Percentiles rank a stretch among this genome's conserved stretches.
Conservation (phyloP, 768 basidiomycete genomes). For the Coprinellus micaceus region DNA sequence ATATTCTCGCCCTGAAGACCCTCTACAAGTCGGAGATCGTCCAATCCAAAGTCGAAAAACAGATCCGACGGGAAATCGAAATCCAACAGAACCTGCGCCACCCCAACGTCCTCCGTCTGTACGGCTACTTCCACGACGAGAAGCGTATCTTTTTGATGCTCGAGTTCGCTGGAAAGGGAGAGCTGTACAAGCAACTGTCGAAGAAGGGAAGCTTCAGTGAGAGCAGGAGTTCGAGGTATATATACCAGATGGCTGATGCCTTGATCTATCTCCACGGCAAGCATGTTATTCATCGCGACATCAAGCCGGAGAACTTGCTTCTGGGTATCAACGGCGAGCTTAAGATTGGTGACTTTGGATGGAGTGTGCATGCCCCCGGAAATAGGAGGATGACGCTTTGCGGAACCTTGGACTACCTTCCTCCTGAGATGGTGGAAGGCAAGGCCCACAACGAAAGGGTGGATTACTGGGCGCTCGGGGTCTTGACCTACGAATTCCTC, state of each 20-base stretch:
- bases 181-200: constrained; percentile 92
- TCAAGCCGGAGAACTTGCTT: constrained; percentile 97
- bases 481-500: constrained; percentile 94
- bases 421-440: constrained; percentile 97
- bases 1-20: constrained; percentile 95
- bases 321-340: constrained; percentile 93
- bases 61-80: constrained; percentile 95
- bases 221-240: constrained; percentile 82
- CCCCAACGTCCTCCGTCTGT: constrained; percentile 89
- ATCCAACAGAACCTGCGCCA: constrained; percentile 96
- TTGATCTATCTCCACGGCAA: constrained; percentile 88
- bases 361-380: constrained; percentile 95
- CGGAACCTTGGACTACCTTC: constrained; percentile 94
- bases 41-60: constrained; percentile 88
- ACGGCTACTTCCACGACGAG: constrained; percentile 97
- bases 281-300: constrained; percentile 98
- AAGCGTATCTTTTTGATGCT: constrained; percentile 98
- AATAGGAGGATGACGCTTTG: constrained; percentile 88
- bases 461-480: constrained; percentile 95
- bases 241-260: constrained; percentile 98
- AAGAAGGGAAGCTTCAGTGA: constrained; percentile 86
- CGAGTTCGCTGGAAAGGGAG: constrained; percentile 95
- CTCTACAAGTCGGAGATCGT: constrained; percentile 97
- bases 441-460: constrained; percentile 86
- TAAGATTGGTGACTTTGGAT: constrained; percentile 98